Evolutionary conservation across 306 rosid genomes (phyloP).

Genomic region (Benincasa hispida): DNA sequence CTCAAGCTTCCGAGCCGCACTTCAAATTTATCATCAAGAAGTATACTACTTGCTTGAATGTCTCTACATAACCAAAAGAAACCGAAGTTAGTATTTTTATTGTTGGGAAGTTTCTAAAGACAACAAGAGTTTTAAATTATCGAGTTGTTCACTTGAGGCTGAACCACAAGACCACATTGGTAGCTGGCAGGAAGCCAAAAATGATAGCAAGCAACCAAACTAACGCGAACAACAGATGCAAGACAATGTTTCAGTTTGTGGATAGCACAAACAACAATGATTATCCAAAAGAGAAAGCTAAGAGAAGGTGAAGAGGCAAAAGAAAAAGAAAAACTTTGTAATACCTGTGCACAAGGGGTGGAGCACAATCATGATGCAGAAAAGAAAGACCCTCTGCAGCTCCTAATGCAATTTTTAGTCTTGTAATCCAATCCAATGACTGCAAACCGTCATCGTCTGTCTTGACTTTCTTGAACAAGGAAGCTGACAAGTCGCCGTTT

Average conservation of each 20-base stretch:
- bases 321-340: not conserved
- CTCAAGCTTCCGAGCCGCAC: slow-evolving; percentile 89
- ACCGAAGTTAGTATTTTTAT: slow-evolving; percentile 15
- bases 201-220: not conserved
- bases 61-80: slow-evolving; percentile 45
- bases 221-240: not conserved
- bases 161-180: not conserved
- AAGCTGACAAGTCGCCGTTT: slow-evolving; percentile 72
- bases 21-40: slow-evolving; percentile 92
- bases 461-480: slow-evolving; percentile 41
- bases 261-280: not conserved
- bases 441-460: slow-evolving; percentile 50
- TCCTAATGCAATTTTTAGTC: slow-evolving; percentile 88
- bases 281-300: not conserved
- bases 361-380: slow-evolving; percentile 82
- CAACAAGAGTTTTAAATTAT: not conserved
- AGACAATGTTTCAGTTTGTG: not conserved
- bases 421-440: slow-evolving; percentile 97
- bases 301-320: not conserved
- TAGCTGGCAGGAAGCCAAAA: not conserved
- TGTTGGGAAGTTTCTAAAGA: not conserved
- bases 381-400: slow-evolving; percentile 76
- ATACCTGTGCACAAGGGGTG: slow-evolving; percentile 89
- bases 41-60: slow-evolving; percentile 89
- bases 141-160: not conserved